phyloP scores from a whole-genome alignment of 805 yeast genomes.

The Myxozyma monticola region DNA sequence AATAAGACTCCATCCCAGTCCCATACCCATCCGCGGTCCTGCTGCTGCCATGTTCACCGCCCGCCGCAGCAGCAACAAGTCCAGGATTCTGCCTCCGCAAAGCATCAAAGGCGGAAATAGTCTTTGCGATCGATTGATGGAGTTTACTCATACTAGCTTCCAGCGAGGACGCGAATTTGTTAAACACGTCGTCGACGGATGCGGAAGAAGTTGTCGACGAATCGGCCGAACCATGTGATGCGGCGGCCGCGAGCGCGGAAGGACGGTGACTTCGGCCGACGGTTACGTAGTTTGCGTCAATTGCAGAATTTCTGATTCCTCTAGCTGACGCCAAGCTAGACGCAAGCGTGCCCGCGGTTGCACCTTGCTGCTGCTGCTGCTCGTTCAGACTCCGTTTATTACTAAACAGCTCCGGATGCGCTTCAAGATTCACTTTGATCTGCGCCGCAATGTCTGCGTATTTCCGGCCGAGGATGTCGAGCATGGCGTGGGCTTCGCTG shows the following conservation, averaged over 20 bases:
- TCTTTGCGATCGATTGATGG: conserved; percentile 20
- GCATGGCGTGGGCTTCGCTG: conserved; percentile 18
- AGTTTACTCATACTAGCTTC: conserved; percentile 30
- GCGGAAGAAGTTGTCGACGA: too few species aligned
- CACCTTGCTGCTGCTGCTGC: conserved; percentile 1
- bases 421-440: conserved; percentile 11
- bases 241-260: conserved; percentile 1
- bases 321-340: conserved; percentile 35
- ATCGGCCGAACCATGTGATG: too few species aligned
- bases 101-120: conserved; percentile 28
- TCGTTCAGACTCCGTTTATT: not conserved
- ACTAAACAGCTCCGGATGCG: conserved; percentile 19
- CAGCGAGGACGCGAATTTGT: conserved; percentile 28
- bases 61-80: not conserved
- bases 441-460: conserved; percentile 20
- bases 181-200: conserved; percentile 34
- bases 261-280: conserved; percentile 6
- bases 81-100: conserved; percentile 9
- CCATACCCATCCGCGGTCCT: not conserved
- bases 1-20: conserved; percentile 31
- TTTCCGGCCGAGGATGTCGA: conserved; percentile 18
- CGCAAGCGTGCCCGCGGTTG: conserved; percentile 6
- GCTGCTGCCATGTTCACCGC: not conserved
- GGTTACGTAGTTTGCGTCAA: conserved; percentile 17
- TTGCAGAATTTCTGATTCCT: conserved; percentile 29